phyloP scores from a whole-genome alignment of 2,329 filamentous ascomycete genomes.

The Pseudocercospora fijiensis region DNA sequence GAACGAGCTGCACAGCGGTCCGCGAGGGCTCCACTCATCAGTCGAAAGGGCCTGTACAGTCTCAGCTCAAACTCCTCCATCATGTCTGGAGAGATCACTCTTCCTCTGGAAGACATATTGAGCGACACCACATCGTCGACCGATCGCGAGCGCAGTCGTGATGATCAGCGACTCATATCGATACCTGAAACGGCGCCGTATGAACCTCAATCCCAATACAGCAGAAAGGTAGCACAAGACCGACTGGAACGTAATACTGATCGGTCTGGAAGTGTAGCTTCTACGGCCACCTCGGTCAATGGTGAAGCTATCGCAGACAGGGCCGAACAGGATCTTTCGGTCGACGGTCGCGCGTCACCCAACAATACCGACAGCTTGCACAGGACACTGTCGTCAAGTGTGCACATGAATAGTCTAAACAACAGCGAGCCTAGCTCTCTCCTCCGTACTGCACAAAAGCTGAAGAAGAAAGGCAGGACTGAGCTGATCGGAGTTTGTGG shows the following conservation, averaged over 20 bases:
- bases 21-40: slow-evolving; percentile 32
- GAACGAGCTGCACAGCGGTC: slow-evolving; percentile 72
- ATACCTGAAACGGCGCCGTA: slow-evolving; percentile 34
- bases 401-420: slow-evolving; percentile 21
- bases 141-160: slow-evolving; percentile 48
- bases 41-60: slow-evolving; percentile 46
- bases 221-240: slow-evolving; percentile 16
- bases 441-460: slow-evolving; percentile 48
- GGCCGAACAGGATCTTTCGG: slow-evolving; percentile 17
- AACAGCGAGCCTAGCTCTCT: slow-evolving; percentile 29
- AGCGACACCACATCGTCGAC: slow-evolving; percentile 53
- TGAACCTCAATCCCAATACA: slow-evolving; percentile 20
- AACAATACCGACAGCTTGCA: slow-evolving; percentile 26
- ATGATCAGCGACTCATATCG: slow-evolving; percentile 42
- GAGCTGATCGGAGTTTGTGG: slow-evolving; percentile 61
- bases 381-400: slow-evolving; percentile 25
- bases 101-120: slow-evolving; percentile 43
- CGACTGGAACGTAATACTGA: slow-evolving; percentile 10
- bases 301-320: slow-evolving; percentile 17
- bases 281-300: slow-evolving; percentile 20
- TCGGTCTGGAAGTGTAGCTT: slow-evolving; percentile 21
- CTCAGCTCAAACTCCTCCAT: slow-evolving; percentile 49
- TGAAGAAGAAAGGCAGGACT: slow-evolving; percentile 56
- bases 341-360: slow-evolving; percentile 26
- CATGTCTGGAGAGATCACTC: slow-evolving; percentile 31